Percentiles rank a stretch among this genome's conserved stretches.
These are phyloP conservation scores for Dioscorea cayenensis DNA, from an alignment of 116 monocot genomes.

Conservation along the genomic window DNA sequence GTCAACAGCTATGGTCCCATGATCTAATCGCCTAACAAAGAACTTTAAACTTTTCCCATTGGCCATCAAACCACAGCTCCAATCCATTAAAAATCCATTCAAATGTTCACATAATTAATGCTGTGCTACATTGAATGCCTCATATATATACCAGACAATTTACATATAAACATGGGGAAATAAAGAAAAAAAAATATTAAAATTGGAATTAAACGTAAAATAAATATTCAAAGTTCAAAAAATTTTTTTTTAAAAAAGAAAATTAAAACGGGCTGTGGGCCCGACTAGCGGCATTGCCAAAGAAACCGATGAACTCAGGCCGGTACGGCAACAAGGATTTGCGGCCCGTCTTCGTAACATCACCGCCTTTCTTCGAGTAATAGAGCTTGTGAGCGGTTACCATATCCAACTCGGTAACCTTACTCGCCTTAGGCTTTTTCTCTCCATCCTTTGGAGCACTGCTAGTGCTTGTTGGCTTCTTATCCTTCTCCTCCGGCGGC, in stretches of 20 bases:
- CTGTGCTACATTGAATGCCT: too few relatives aligned
- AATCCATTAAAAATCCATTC: too few relatives aligned
- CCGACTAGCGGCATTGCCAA: background rate
- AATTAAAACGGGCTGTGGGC: background rate
- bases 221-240: background rate
- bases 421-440: background rate
- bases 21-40: too few relatives aligned
- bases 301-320: background rate
- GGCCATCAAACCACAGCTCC: too few relatives aligned
- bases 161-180: too few relatives aligned
- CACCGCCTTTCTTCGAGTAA: background rate
- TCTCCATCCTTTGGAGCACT: background rate
- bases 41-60: too few relatives aligned
- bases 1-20: too few relatives aligned
- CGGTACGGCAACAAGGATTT: background rate
- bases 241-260: background rate
- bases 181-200: too few relatives aligned
- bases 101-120: too few relatives aligned
- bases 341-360: background rate
- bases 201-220: background rate
- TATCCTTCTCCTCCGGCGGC: background rate
- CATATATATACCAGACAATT: too few relatives aligned
- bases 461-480: background rate
- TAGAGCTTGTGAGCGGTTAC: background rate
- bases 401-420: slow-evolving; percentile 2